These are phyloP conservation scores for Albizia julibrissin DNA, from an alignment of 306 rosid species.

Conservation along the genomic window DNA sequence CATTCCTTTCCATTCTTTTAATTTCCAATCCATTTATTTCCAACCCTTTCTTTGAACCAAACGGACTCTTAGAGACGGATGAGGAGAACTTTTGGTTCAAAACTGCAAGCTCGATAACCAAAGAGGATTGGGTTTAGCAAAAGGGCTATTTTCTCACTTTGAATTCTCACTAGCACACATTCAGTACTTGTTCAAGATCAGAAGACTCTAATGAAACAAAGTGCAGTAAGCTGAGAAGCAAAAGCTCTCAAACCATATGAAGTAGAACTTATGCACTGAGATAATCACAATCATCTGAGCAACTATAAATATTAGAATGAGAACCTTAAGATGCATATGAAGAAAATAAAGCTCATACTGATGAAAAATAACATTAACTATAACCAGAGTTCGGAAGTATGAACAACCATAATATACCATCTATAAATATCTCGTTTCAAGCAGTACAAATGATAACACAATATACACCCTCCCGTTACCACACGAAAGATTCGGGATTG, in stretches of 20 bases:
- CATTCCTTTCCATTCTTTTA: no score
- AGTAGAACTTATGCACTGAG: not conserved
- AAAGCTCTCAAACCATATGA: not conserved
- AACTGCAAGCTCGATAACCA: no score
- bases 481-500: slow-evolving; percentile 24
- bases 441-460: slow-evolving; percentile 22
- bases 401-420: slow-evolving; percentile 25
- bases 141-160: no score
- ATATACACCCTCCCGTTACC: slow-evolving; percentile 22
- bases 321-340: not conserved
- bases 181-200: not conserved
- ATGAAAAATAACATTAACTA: not conserved
- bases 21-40: no score
- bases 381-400: slow-evolving; percentile 16
- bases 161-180: no score
- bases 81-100: no score
- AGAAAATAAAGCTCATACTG: not conserved
- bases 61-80: no score
- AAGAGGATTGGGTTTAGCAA: no score
- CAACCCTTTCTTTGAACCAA: no score
- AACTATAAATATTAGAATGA: not conserved
- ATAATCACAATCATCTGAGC: not conserved
- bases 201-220: not conserved
- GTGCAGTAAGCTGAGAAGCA: not conserved
- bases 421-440: slow-evolving; percentile 22